Base-by-base conservation (phyloP, 352 stramenopile species). In the Pythium brassicae region DNA sequence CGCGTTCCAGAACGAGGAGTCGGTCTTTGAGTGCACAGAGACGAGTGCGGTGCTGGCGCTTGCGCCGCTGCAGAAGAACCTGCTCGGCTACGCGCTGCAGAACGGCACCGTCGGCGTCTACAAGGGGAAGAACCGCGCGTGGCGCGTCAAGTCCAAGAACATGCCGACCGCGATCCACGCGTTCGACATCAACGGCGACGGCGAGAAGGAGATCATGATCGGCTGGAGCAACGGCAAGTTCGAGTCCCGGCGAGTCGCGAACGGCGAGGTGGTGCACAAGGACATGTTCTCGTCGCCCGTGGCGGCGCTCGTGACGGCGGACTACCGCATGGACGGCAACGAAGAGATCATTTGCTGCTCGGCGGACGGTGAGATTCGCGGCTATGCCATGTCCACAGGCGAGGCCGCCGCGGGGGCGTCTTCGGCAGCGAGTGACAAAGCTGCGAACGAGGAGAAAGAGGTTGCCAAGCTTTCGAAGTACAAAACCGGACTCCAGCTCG, bases 71-170 rank as follows among this genome's bases (percentile, higher is more conserved):
- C 71, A 80, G 29, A 87, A 85, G 37, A 65, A 81, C 35, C 53
- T 84, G 29, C 97, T 94, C 34, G 87, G 73, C 22, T 97, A 97
- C 62, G 87, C 86, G 39, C 72, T 98, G 10, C 65, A 86, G 27
- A 97, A 98, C 51, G 90, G 92, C 50, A 97, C 92, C 0, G 79
- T 96, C n/a, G 92, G 90, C n/a, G 82, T 98, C 6, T 97, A 97
- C 69, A 82, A 89, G 29, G 86, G 84, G 39, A 87, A 85, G 29
- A 66, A 78, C 61, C 87, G 92, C 47, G 74, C 90, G 12, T 97
- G 91, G 91, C 82, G 92, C 50, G 87, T 97, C 59, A 97, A 97
- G 62, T 93, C 78, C 17, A 97, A 97, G 62, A 88, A 97, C 59
- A 60, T 68, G 11, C 76, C 86, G 3, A 91, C 72, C 4, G 76